Conservation (phyloP, 2,329 filamentous ascomycete genomes). For the Xylaria sp. region DNA sequence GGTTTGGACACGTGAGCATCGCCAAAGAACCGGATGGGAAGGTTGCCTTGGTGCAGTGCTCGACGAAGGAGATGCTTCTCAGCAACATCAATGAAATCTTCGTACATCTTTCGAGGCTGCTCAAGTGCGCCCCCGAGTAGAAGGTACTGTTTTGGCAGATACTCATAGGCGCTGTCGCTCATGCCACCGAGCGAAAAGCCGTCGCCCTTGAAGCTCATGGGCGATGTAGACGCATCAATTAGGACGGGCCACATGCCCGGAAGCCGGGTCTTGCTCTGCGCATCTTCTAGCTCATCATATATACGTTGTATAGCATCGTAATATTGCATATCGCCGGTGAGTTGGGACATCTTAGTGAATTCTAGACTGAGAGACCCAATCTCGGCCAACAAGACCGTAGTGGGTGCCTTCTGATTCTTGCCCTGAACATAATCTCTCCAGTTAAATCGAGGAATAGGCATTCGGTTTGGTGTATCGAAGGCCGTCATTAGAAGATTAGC, state of each 20-base stretch:
- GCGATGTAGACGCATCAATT: slow-evolving; percentile 64
- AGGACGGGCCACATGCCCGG: slow-evolving; percentile 72
- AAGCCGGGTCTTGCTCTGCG: slow-evolving; percentile 64
- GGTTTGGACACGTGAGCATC: slow-evolving; percentile 52
- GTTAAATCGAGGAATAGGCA: slow-evolving; percentile 70
- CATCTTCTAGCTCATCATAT: slow-evolving; percentile 63
- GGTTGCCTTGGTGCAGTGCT: slow-evolving; percentile 56
- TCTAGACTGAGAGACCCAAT: slow-evolving; percentile 70
- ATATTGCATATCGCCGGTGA: slow-evolving; percentile 69
- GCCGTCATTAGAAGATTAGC: slow-evolving; percentile 72
- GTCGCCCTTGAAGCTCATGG: slow-evolving; percentile 64
- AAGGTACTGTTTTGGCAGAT: slow-evolving; percentile 73
- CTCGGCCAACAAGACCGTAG: slow-evolving; percentile 58
- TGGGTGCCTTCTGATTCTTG: slow-evolving; percentile 58
- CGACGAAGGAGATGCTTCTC: slow-evolving; percentile 59
- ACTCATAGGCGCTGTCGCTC: slow-evolving; percentile 71
- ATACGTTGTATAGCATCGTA: slow-evolving; percentile 72
- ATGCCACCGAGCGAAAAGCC: slow-evolving; percentile 66
- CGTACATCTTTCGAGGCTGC: slow-evolving; percentile 60
- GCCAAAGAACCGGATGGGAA: slow-evolving; percentile 61
- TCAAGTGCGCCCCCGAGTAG: slow-evolving; percentile 71
- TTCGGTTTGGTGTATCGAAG: slow-evolving; percentile 75
- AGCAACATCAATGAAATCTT: slow-evolving; percentile 58
- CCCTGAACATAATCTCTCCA: slow-evolving; percentile 64
- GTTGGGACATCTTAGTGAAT: slow-evolving; percentile 72